Base-by-base conservation (phyloP, 805 yeast genomes). In the Kodamaea hsintzibuensis region DNA sequence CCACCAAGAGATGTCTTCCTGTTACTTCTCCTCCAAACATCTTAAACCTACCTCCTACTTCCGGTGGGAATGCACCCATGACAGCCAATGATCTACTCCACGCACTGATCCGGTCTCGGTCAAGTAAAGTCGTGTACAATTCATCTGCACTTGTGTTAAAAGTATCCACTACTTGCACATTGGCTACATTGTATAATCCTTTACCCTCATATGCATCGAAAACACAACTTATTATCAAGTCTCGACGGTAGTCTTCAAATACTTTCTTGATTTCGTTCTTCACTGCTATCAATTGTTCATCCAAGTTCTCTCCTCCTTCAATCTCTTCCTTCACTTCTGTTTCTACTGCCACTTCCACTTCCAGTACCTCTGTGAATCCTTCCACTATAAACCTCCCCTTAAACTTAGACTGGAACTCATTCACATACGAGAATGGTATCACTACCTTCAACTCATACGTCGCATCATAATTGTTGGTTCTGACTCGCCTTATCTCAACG, bases 61-160 rank as follows among this genome's bases (percentile, higher is more conserved):
- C 13, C 13, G 48, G 48, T 7, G 43, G 33, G 44, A 38, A 22
- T 13, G 44, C 44, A 35, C 35, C 39, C 38, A 25, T 37, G 9
- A 47, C n/a, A 2, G 50, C 42, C 10, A 47, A 14, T 9, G 44
- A 16, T 8, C 50, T 35, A 8, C 37, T 22, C 50, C 50, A 47
- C 14, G 44, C 43, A 10, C 37, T n/a, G 3, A 22, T 35, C 16
- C 35, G 18, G n/a, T 7, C 50, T 7, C 35, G 48, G 38, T 33
- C 14, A 37, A 45, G 17, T 7, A 45, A 19, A 5, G 48, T 38
- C 8, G 18, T 7, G 40, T 45, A 33, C 40, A 45, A 14, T 19
- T 45, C 18, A 9, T n/a, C 17, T 7, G 47, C 37, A 12, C 17
- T 19, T 12, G 47, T 30, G 27, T 19, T 17, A 7, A 40, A 40